These are phyloP conservation scores for Brettanomyces anomalus DNA, from an alignment of 805 yeast species.

Conservation along the genomic window DNA sequence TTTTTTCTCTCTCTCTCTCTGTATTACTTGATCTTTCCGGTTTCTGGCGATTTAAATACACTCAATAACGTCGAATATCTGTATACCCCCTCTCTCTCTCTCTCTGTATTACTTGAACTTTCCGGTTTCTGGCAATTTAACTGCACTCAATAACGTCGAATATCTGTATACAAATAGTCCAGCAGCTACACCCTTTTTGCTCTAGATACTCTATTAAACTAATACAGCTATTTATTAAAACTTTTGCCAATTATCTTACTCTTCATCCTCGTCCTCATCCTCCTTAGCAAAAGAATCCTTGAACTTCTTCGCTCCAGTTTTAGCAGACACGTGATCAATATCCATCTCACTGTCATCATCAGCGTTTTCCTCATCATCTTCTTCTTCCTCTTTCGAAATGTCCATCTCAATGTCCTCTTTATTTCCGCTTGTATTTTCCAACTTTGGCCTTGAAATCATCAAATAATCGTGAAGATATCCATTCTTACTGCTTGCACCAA, in stretches of 20 bases:
- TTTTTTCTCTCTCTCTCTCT: too few relatives aligned
- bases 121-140: too few relatives aligned
- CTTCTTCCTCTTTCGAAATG: conserved; percentile 21
- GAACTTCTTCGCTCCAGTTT: conserved; percentile 21
- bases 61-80: too few relatives aligned
- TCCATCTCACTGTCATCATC: conserved; percentile 16
- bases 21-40: too few relatives aligned
- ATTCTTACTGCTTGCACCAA: conserved; percentile 42
- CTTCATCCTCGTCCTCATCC: background rate
- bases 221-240: too few relatives aligned
- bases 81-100: too few relatives aligned
- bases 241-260: background rate
- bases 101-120: too few relatives aligned
- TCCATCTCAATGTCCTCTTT: conserved; percentile 19
- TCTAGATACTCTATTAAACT: too few relatives aligned
- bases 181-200: too few relatives aligned
- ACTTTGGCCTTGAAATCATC: conserved; percentile 21
- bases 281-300: conserved; percentile 20
- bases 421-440: conserved; percentile 17
- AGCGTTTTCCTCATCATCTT: conserved; percentile 25
- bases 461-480: conserved; percentile 43
- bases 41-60: too few relatives aligned
- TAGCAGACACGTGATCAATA: conserved; percentile 26
- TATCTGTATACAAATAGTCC: too few relatives aligned
- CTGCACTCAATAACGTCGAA: too few relatives aligned